Evolutionary conservation across 345 rosid species (phyloP).

Genomic region (Trapa bicornis): DNA sequence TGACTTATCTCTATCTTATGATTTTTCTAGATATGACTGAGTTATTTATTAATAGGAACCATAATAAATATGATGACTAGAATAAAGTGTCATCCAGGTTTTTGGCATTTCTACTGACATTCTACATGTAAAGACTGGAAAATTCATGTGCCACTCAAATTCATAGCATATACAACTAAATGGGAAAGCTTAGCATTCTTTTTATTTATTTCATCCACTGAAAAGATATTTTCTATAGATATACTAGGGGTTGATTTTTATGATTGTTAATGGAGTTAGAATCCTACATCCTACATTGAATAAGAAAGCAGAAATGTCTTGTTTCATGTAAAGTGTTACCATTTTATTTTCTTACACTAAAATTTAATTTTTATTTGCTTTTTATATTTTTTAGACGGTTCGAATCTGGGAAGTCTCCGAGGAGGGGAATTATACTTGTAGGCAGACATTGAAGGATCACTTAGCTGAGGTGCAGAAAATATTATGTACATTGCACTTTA

Average conservation of each 20-base stretch:
- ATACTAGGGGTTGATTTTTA: background rate
- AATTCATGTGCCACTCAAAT: background rate
- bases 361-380: too few relatives aligned
- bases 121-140: background rate
- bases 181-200: background rate
- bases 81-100: background rate
- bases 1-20: background rate
- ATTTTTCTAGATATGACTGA: background rate
- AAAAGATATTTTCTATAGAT: background rate
- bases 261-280: background rate
- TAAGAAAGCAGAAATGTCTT: background rate
- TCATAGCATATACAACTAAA: background rate
- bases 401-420: conserved; percentile 83
- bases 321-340: background rate
- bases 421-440: conserved; percentile 68
- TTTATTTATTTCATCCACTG: too few relatives aligned
- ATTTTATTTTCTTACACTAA: too few relatives aligned
- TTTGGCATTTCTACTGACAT: background rate
- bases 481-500: background rate
- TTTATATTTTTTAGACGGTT: conserved; percentile 51
- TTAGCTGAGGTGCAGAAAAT: conserved; percentile 53
- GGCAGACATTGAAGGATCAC: conserved; percentile 71
- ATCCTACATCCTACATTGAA: background rate
- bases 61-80: background rate
- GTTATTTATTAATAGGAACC: background rate